Percentiles rank a stretch among this genome's conserved stretches.
These are phyloP conservation scores for Fraxinus anomala DNA, from an alignment of 257 asterid genomes.

Conservation along the genomic window DNA sequence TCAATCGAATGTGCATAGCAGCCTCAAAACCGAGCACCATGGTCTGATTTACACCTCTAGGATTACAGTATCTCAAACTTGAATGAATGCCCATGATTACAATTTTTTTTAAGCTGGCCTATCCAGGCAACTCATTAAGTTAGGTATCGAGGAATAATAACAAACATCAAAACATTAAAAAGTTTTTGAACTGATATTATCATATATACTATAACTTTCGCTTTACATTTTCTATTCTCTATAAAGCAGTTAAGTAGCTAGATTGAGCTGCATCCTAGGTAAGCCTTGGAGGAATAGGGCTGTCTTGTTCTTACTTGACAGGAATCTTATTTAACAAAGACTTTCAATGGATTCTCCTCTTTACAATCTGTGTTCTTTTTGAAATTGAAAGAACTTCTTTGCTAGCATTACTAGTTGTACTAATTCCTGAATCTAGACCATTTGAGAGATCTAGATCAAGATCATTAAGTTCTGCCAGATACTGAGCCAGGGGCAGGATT, in stretches of 20 bases:
- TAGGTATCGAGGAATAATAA: conserved; percentile 24
- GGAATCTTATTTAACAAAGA: conserved; percentile 30
- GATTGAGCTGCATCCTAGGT: conserved; percentile 38
- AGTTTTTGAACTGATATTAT: conserved; percentile 36
- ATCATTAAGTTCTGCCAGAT: not conserved
- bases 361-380: too few relatives aligned
- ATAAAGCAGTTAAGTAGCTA: conserved; percentile 30
- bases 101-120: conserved; percentile 40
- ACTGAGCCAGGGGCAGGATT: too few relatives aligned
- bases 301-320: conserved; percentile 50
- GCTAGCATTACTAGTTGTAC: not conserved
- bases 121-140: conserved; percentile 55
- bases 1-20: not conserved
- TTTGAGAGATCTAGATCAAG: not conserved
- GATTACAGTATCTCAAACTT: conserved; percentile 23
- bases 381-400: too few relatives aligned
- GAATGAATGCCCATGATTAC: conserved; percentile 46
- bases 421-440: not conserved
- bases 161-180: conserved; percentile 35
- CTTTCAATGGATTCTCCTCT: not conserved
- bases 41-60: not conserved
- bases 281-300: conserved; percentile 34
- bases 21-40: not conserved
- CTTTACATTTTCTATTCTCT: conserved; percentile 33
- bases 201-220: conserved; percentile 28